These are phyloP conservation scores for Sparassis latifolia DNA, from an alignment of 1,284 basidiomycete species.

Conservation along the genomic window DNA sequence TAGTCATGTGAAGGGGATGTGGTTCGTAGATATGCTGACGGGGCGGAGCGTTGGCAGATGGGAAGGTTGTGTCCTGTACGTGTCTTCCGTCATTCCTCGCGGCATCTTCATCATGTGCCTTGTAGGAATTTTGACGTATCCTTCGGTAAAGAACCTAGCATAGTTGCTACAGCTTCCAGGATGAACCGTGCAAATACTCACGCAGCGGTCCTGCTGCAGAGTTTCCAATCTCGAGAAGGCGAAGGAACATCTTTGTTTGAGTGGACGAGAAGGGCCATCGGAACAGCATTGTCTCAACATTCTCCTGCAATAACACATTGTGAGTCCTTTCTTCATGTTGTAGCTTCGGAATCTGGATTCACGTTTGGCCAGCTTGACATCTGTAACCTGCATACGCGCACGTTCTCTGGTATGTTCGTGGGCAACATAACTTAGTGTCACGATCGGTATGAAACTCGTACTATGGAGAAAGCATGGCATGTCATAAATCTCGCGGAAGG, in stretches of 20 bases:
- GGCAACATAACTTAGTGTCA: too few species aligned
- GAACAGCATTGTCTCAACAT: conserved; percentile 11
- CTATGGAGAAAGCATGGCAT: conserved; percentile 1
- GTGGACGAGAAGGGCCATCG: conserved; percentile 20
- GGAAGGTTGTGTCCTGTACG: conserved; percentile 68
- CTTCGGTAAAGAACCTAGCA: conserved; percentile 39
- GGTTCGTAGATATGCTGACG: conserved; percentile 66
- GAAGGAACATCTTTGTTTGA: conserved; percentile 13
- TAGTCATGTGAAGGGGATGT: conserved; percentile 52
- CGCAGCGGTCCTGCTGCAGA: conserved; percentile 32
- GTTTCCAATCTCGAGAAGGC: conserved; percentile 30
- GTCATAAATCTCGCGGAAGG: conserved; percentile 9
- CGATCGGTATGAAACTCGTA: too few species aligned
- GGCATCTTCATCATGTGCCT: background rate
- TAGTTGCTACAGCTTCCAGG: conserved; percentile 52
- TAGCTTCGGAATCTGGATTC: too few species aligned
- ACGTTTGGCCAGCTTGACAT: too few species aligned
- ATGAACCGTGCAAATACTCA: conserved; percentile 35
- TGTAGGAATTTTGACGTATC: conserved; percentile 57
- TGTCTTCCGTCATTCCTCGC: background rate
- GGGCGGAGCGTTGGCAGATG: conserved; percentile 69
- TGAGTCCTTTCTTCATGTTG: too few species aligned
- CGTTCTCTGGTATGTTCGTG: too few species aligned
- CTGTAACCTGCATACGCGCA: too few species aligned
- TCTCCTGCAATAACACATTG: background rate